Conservation (phyloP, 352 stramenopile species). For the Lagenidium giganteum region DNA sequence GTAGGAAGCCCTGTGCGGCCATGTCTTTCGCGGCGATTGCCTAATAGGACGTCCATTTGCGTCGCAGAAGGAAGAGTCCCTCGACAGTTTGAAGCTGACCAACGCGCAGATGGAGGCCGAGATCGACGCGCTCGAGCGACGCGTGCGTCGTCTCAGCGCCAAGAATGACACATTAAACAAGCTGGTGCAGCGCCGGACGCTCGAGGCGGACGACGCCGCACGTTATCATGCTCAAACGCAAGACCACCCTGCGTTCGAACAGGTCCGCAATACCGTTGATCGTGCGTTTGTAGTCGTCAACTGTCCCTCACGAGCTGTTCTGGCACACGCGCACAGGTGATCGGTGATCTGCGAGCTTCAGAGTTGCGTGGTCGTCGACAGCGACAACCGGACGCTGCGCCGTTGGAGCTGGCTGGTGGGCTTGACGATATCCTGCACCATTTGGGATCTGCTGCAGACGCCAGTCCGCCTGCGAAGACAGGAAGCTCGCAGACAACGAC, state of each 20-base stretch:
- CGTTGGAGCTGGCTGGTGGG: too few relatives aligned
- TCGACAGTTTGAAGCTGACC: conserved; percentile 16
- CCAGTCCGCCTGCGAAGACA: too few relatives aligned
- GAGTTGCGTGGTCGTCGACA: too few relatives aligned
- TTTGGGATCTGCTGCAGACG: neutral
- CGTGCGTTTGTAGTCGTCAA: too few relatives aligned
- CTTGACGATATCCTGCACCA: conserved; percentile 1
- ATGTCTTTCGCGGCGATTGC: too few relatives aligned
- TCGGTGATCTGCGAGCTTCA: too few relatives aligned
- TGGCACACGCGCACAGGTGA: too few relatives aligned
- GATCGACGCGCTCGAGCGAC: conserved; percentile 22
- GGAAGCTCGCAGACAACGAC: too few relatives aligned
- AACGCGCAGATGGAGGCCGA: conserved; percentile 24
- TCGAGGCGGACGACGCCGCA: conserved; percentile 4
- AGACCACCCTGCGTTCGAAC: conserved; percentile 15
- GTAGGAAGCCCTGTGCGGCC: neutral
- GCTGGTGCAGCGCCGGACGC: conserved; percentile 19
- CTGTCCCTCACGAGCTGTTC: too few relatives aligned
- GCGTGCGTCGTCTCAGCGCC: conserved; percentile 15
- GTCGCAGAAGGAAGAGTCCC: conserved; percentile 15
- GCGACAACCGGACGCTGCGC: too few relatives aligned
- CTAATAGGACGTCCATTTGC: too few relatives aligned
- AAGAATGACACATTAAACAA: conserved; percentile 22
- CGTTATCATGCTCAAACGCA: conserved; percentile 4
- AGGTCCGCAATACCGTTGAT: too few relatives aligned